Conservation (phyloP, 495 filamentous ascomycete genomes). For the Glarea lozoyensis region DNA sequence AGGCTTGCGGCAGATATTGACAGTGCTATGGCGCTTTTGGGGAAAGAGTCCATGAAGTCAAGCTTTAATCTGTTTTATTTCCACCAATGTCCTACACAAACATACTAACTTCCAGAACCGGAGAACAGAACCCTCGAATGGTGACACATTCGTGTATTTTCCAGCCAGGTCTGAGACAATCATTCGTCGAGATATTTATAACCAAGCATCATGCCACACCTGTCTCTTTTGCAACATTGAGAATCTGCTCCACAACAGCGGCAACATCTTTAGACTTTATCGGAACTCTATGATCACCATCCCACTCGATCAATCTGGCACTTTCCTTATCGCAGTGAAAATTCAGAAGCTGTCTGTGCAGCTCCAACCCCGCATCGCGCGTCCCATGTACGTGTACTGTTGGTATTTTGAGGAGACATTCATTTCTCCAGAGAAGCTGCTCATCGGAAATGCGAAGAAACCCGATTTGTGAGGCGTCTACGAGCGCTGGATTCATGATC, state of each 20-base stretch:
- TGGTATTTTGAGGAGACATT: conserved; percentile 33
- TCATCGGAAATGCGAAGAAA: too few relatives aligned
- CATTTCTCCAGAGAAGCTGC: not conserved
- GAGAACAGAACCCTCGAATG: too few relatives aligned
- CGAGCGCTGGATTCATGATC: conserved; percentile 13
- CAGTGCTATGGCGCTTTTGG: too few relatives aligned
- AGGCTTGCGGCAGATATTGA: too few relatives aligned
- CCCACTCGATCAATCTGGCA: conserved; percentile 48
- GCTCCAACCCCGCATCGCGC: conserved; percentile 41
- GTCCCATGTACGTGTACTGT: conserved; percentile 58
- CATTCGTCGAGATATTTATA: too few relatives aligned
- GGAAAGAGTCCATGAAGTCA: too few relatives aligned
- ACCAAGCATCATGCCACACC: too few relatives aligned
- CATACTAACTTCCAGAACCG: too few relatives aligned
- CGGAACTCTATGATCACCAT: conserved; percentile 49
- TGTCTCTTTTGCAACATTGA: conserved; percentile 32
- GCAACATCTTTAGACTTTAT: conserved; percentile 46
- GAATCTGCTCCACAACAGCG: conserved; percentile 34
- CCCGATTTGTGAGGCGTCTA: not conserved
- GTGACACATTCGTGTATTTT: too few relatives aligned
- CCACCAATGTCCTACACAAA: too few relatives aligned
- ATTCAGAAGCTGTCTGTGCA: conserved; percentile 40
- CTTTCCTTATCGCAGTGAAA: conserved; percentile 38
- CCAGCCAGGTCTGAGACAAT: too few relatives aligned
- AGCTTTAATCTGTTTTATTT: too few relatives aligned